A percentile compares a stretch with the other conserved stretches of the same genome.
phyloP scores from a whole-genome alignment of 2,329 filamentous ascomycete genomes.

The Colletotrichum truncatum region DNA sequence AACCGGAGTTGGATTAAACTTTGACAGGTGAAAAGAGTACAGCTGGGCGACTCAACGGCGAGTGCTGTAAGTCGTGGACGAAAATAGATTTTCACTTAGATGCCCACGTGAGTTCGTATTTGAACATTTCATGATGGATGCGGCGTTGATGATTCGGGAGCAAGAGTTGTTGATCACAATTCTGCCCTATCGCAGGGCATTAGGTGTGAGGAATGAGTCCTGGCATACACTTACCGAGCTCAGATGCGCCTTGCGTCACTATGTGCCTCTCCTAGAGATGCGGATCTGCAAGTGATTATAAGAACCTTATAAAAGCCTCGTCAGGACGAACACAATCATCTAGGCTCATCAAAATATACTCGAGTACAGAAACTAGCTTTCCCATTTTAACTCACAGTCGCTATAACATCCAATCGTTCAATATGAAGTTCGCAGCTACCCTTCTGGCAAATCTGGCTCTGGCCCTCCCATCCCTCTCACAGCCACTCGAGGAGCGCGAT shows the following conservation, averaged over 20 bases:
- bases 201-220: not conserved
- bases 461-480: constrained; percentile 1
- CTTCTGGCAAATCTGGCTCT: constrained; percentile 22
- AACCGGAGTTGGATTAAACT: not conserved
- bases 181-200: no score
- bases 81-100: not conserved
- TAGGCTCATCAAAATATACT: no score
- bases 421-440: constrained; percentile 34
- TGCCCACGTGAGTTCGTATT: constrained; percentile 13
- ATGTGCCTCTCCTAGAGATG: no score
- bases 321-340: no score
- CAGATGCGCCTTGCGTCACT: not conserved
- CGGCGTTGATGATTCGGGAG: not conserved
- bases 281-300: not conserved
- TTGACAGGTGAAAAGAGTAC: not conserved
- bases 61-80: not conserved
- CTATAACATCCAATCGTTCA: not conserved
- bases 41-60: not conserved
- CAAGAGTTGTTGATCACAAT: not conserved
- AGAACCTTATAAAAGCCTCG: no score
- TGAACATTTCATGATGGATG: not conserved
- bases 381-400: not conserved
- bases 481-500: constrained; percentile 37
- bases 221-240: not conserved
- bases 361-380: not conserved